These are phyloP conservation scores for Candida tibetensis DNA, from an alignment of 805 yeast species.

Conservation along the genomic window DNA sequence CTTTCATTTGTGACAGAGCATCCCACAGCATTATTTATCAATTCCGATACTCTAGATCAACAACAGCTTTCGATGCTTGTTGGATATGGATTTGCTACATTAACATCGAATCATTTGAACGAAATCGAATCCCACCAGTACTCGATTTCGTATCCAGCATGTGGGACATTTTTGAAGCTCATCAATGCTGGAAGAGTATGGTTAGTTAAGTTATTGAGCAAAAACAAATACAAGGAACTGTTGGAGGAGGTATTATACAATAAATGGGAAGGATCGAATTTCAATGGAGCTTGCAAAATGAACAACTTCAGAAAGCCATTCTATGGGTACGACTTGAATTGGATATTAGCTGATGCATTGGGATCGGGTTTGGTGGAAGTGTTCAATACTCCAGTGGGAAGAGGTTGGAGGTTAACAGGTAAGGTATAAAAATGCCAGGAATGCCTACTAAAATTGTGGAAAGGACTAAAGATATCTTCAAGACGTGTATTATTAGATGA, in stretches of 20 bases:
- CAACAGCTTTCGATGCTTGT: constrained; percentile 34
- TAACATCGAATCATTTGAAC: constrained; percentile 43
- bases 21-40: constrained; percentile 29
- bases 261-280: constrained; percentile 44
- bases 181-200: constrained; percentile 44
- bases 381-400: constrained; percentile 51
- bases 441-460: background rate
- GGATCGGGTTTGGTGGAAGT: constrained; percentile 54
- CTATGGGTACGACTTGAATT: constrained; percentile 48
- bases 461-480: too few relatives aligned
- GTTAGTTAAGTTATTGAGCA: constrained; percentile 38
- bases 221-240: constrained; percentile 40
- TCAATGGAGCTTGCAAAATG: constrained; percentile 28
- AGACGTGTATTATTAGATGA: too few relatives aligned
- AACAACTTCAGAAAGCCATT: constrained; percentile 45
- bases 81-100: constrained; percentile 41
- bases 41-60: constrained; percentile 14
- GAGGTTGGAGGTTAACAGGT: constrained; percentile 59
- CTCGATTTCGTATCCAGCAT: constrained; percentile 46
- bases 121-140: constrained; percentile 40
- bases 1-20: constrained; percentile 17
- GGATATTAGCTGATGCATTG: constrained; percentile 49
- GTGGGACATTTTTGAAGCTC: constrained; percentile 48
- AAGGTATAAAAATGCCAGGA: constrained; percentile 29
- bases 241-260: constrained; percentile 40